phyloP scores from a whole-genome alignment of 352 stramenopile species.

The Phytophthora palmivora region DNA sequence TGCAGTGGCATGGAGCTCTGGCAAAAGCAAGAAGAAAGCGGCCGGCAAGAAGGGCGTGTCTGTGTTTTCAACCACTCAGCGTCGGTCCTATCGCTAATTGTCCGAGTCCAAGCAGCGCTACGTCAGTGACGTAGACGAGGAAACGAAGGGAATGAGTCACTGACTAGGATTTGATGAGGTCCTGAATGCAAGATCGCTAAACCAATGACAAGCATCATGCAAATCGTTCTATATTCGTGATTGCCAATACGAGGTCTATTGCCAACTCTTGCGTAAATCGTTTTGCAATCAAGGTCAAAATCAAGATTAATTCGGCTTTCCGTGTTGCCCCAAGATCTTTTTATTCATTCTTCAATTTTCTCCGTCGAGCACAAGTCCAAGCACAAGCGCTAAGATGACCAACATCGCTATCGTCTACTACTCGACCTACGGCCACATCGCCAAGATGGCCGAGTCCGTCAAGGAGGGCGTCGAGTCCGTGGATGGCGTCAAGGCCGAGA shows the following conservation, averaged over 20 bases:
- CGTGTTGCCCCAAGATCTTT: constrained; percentile 1
- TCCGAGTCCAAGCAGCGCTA: no score
- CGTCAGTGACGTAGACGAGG: neutral
- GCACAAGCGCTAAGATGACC: constrained; percentile 38
- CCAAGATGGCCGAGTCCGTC: constrained; percentile 74
- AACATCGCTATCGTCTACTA: constrained; percentile 90
- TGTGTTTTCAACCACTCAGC: constrained; percentile 77
- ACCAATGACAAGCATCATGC: constrained; percentile 8
- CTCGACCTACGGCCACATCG: constrained; percentile 88
- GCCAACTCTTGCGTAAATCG: constrained; percentile 3
- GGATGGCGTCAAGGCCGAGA: constrained; percentile 60
- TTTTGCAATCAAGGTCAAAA: neutral
- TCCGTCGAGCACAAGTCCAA: constrained; percentile 30
- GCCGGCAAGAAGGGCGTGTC: constrained; percentile 72
- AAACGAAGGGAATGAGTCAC: neutral
- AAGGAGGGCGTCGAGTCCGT: constrained; percentile 78
- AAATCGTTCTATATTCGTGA: constrained; percentile 25
- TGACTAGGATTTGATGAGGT: constrained; percentile 1
- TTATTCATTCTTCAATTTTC: constrained; percentile 37
- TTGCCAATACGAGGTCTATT: constrained; percentile 1
- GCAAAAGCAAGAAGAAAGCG: constrained; percentile 66
- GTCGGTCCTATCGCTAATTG: constrained; percentile 72
- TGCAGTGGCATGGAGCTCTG: constrained; percentile 38
- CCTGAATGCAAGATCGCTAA: neutral
- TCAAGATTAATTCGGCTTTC: neutral